Evolutionary conservation across 257 asterid genomes (phyloP).

Genomic region (Solanum okadae): DNA sequence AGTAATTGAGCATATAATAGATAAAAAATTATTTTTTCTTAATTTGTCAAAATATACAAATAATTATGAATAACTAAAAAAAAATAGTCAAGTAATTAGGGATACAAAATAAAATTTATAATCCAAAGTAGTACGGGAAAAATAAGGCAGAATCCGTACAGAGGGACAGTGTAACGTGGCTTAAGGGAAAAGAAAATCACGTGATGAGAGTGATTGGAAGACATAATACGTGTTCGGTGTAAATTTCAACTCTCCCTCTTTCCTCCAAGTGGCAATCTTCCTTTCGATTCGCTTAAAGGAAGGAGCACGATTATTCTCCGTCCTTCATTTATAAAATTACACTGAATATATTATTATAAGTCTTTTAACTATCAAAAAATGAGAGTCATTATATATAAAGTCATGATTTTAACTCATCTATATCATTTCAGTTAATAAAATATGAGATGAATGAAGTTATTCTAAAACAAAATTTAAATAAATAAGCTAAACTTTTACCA

Average conservation of each 20-base stretch:
- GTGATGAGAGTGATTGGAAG: slow-evolving; percentile 10
- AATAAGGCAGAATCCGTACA: neutral
- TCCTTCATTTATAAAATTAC: neutral
- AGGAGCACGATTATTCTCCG: slow-evolving; percentile 13
- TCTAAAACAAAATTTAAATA: no score
- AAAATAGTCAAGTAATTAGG: no score
- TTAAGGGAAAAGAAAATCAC: slow-evolving; percentile 7
- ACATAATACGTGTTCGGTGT: slow-evolving; percentile 29
- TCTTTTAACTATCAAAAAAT: no score
- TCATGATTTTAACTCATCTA: no score
- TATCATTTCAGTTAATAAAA: no score
- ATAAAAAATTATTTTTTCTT: rapidly evolving
- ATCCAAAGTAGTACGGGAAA: neutral
- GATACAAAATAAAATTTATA: neutral
- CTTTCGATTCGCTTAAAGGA: slow-evolving; percentile 3
- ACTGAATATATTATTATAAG: no score
- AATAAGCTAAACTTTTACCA: no score
- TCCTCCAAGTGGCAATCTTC: neutral
- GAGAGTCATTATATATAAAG: no score
- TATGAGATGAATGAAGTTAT: no score
- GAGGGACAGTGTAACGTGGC: slow-evolving; percentile 2
- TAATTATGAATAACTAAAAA: no score
- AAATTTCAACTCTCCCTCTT: neutral
- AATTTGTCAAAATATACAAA: no score
- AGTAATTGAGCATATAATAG: no score